Conservation (phyloP, 2,329 filamentous ascomycete genomes). For the Ceratocystis destructans region DNA sequence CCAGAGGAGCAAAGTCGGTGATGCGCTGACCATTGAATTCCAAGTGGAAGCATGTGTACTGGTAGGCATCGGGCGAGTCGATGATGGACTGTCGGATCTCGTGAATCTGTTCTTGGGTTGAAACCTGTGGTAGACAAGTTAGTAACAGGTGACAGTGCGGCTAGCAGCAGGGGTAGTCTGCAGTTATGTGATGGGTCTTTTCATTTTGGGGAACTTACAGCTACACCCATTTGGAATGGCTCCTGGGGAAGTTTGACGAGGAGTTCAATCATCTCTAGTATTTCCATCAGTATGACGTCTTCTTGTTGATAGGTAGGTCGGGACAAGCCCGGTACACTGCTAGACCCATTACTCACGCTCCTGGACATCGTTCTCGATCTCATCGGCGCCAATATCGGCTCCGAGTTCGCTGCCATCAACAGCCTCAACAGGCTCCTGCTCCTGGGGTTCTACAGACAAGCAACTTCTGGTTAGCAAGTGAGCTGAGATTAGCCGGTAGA, state of each 20-base stretch:
- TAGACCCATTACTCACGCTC: constrained; percentile 5
- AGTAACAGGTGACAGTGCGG: not conserved
- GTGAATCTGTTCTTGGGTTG: constrained; percentile 88
- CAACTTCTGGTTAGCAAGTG: constrained; percentile 8
- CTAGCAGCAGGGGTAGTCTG: not conserved
- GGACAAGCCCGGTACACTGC: not conserved
- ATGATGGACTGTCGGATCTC: constrained; percentile 95
- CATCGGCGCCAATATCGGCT: constrained; percentile 5
- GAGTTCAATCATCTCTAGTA: constrained; percentile 17
- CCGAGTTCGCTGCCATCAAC: not conserved
- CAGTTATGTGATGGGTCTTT: not conserved
- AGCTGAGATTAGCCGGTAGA: too few species aligned
- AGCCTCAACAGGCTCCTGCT: constrained; percentile 16
- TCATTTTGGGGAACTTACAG: constrained; percentile 11
- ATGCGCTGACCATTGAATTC: constrained; percentile 78
- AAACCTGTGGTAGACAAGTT: constrained; percentile 44
- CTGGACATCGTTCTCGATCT: constrained; percentile 9
- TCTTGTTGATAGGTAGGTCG: not conserved
- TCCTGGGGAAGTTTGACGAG: constrained; percentile 17
- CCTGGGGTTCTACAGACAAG: constrained; percentile 6
- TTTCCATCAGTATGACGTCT: not conserved
- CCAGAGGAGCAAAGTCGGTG: constrained; percentile 89
- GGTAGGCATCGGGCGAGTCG: constrained; percentile 81
- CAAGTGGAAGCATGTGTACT: constrained; percentile 97
- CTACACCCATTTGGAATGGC: constrained; percentile 11